Evolutionary conservation across 768 basidiomycete species (phyloP).

Genomic region (Kwoniella europaea): DNA sequence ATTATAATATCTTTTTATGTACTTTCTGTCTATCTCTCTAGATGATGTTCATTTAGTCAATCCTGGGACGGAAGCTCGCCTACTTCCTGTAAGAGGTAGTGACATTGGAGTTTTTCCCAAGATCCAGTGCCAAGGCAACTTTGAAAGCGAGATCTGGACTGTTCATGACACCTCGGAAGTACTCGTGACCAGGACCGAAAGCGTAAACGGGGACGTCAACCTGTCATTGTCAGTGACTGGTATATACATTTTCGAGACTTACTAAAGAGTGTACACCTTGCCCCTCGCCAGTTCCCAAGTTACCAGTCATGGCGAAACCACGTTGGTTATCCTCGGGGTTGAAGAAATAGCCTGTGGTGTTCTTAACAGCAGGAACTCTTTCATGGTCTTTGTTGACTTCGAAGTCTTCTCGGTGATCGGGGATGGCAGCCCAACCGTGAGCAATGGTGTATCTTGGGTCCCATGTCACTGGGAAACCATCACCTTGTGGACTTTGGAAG

Average conservation of each 20-base stretch:
- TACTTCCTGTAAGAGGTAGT: constrained; percentile 35
- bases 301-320: constrained; percentile 58
- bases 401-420: constrained; percentile 53
- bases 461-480: constrained; percentile 59
- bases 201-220: constrained; percentile 58
- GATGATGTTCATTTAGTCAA: background rate
- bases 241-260: background rate
- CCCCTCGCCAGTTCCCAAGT: constrained; percentile 45
- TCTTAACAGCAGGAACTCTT: constrained; percentile 48
- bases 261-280: constrained; percentile 58
- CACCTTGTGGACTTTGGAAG: constrained; percentile 45
- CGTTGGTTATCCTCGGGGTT: constrained; percentile 53
- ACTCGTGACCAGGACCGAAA: constrained; percentile 54
- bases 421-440: constrained; percentile 44
- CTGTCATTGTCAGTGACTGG: constrained; percentile 11
- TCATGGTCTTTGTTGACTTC: constrained; percentile 44
- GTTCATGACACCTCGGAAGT: constrained; percentile 56
- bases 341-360: constrained; percentile 48
- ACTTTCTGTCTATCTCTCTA: background rate
- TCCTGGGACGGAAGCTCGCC: background rate
- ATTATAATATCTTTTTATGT: no score
- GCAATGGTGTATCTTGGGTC: constrained; percentile 58
- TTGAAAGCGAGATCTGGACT: constrained; percentile 56
- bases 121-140: constrained; percentile 55
- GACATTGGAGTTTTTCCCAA: constrained; percentile 47